Base-by-base conservation (phyloP, 345 rosid genomes). In the Eucalyptus cloeziana region DNA sequence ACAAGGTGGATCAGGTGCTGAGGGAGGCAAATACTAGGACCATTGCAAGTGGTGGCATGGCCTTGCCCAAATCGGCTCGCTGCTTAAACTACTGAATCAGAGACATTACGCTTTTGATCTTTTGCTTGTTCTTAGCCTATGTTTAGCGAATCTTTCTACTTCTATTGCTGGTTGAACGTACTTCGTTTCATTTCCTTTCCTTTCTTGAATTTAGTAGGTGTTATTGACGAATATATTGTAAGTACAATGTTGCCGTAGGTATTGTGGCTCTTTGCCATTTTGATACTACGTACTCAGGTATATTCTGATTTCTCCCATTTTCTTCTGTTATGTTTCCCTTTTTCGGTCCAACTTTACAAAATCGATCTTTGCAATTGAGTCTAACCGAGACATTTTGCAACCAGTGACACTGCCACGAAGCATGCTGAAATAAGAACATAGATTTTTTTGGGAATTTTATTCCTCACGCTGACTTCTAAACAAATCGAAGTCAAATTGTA, bases 21-120 rank as follows among this genome's bases (percentile, higher is more conserved):
- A 88, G 56, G 91, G 88, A 92, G 80, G 91, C 86, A 50, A 91
- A 87, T 89, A 71, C 62, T 76, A 47, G 87, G 86, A 76, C 85
- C 58, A 64, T 31, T 49, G 49, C 88, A 45, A 90, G 71, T 86
- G 56, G 17, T 10, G 83, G 88, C 69, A 25, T 37, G 60, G 86
- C 69, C 47, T 49, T 58, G 52, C 79, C 80, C 27, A 89, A 87
- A 69, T 76, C 87, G 43, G 71, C 87, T 86, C 60, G 86, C 87
- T 52, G 88, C 88, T 87, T 89, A 80, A 86, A 52, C 87, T 86
- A 83, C 90, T 89, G 87, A 51, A 25, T 85, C 43, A 86, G 64
- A 40, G 64, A 51, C 87, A 43, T 43, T 47, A 49, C 24, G 4
- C 67, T 37, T 56, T 4, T 76, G 40, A 87, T 76, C 40, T 83